phyloP scores from a whole-genome alignment of 2,329 filamentous ascomycete species.

The Talaromyces amestolkiae region DNA sequence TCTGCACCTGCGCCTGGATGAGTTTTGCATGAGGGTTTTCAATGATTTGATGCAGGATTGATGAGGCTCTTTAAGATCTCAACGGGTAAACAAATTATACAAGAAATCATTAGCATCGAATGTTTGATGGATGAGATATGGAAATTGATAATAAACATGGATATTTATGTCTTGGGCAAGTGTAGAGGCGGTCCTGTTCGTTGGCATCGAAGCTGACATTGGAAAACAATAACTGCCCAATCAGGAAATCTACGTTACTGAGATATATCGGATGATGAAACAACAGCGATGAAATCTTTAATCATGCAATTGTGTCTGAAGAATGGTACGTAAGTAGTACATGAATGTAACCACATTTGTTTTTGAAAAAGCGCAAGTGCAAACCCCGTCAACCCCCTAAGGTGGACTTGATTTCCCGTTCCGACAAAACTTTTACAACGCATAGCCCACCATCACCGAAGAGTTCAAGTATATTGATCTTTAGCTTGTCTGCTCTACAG shows the following conservation, averaged over 20 bases:
- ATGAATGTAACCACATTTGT: background rate
- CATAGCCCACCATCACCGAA: background rate
- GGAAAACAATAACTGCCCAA: background rate
- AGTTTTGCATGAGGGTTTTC: background rate
- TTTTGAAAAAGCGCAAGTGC: background rate
- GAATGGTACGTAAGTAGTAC: background rate
- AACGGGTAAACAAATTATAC: background rate
- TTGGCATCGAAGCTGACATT: background rate
- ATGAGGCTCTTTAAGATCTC: background rate
- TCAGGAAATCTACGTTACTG: background rate
- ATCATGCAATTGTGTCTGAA: background rate
- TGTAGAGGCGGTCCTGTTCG: background rate
- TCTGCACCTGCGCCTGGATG: background rate
- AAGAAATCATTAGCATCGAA: background rate
- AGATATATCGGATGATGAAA: background rate
- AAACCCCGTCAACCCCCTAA: background rate
- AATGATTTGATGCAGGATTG: background rate
- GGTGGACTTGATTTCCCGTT: background rate
- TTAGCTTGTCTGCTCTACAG: background rate
- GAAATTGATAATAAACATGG: background rate
- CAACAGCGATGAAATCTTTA: background rate
- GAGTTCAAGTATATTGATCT: background rate
- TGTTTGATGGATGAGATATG: background rate
- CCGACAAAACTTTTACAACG: background rate
- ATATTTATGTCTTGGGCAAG: background rate